Base-by-base conservation (phyloP, 2,329 filamentous ascomycete species). In the Arthrobotrys sinensis region DNA sequence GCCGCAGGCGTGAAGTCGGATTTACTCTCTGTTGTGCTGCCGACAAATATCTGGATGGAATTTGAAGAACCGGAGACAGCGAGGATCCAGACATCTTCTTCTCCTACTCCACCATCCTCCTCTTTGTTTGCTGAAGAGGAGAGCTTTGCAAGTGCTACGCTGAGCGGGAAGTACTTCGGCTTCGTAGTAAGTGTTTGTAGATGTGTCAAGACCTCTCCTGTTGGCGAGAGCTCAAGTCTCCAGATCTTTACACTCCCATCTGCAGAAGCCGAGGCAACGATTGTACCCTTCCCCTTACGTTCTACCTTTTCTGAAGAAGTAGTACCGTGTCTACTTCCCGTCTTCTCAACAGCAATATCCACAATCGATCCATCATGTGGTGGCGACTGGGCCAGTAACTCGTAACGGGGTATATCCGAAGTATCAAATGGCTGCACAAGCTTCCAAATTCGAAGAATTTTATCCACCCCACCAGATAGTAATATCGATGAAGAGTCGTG, bases 1-100 rank as follows among this genome's bases (percentile, higher is more conserved):
- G 94, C 92, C 79, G 92, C 91, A 6, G 92, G 87, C 32, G 88
- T 86, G 81, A 97, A 97, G 80, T 52, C 50, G 36, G 34, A 36
- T 52, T 67, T 21, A 21, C 14, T 16, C 4, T 34, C 64, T n/a
- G 14, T 4, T 7, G 57, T 72, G 52, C 75, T 64, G 0, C 66
- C 67, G 16, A 72, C 67, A 28, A 92, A 95, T 10, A 98, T 87
- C 81, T 97, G 94, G 55, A 99, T 89, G n/a, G 87, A 88, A 71
- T 91, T 91, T 76, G 89, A 91, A 1, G 96, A 98, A 1, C 96
- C 96, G 1, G 91, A 93, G n/a, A 92, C 90, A 2, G 94, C 95
- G 64, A 99, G 87, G 32, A 95, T 86, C 64, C 91, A 86, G 1
- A 87, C 86, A 11, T 88, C 85, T 0, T 86, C 88, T 12, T 21